Evolutionary conservation across 106 monocot species (phyloP).

Genomic region (Agapanthus africanus): DNA sequence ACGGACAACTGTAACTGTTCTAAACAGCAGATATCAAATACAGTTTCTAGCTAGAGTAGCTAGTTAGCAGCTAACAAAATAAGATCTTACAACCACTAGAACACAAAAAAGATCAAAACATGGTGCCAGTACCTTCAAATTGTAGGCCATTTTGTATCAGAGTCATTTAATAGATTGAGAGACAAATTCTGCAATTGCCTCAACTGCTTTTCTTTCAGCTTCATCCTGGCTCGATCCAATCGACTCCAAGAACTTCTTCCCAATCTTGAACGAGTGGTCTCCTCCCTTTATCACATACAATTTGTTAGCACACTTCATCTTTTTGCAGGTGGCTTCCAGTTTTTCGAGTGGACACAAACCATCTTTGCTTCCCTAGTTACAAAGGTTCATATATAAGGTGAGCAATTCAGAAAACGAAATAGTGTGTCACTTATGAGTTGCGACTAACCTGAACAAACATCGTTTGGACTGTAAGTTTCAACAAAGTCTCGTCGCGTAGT

Average conservation of each 20-base stretch:
- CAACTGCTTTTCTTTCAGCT: constrained; percentile 49
- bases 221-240: constrained; percentile 48
- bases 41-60: too few species aligned
- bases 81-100: too few species aligned
- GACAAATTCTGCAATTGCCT: constrained; percentile 48
- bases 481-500: constrained; percentile 61
- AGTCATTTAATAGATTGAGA: constrained; percentile 16
- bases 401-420: too few species aligned
- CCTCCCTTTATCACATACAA: constrained; percentile 71
- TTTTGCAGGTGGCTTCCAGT: constrained; percentile 50
- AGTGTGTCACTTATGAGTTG: too few species aligned
- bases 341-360: constrained; percentile 63
- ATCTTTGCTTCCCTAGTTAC: constrained; percentile 95
- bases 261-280: constrained; percentile 89
- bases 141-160: too few species aligned
- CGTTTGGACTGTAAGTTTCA: constrained; percentile 54
- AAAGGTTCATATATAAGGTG: too few species aligned
- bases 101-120: too few species aligned
- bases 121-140: too few species aligned
- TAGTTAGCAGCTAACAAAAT: too few species aligned
- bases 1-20: too few species aligned
- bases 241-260: constrained; percentile 56
- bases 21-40: too few species aligned
- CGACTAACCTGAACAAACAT: constrained; percentile 91
- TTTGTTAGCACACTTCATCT: constrained; percentile 67